phyloP scores from a whole-genome alignment of 352 stramenopile genomes.

The Phytopythium mirpurense region DNA sequence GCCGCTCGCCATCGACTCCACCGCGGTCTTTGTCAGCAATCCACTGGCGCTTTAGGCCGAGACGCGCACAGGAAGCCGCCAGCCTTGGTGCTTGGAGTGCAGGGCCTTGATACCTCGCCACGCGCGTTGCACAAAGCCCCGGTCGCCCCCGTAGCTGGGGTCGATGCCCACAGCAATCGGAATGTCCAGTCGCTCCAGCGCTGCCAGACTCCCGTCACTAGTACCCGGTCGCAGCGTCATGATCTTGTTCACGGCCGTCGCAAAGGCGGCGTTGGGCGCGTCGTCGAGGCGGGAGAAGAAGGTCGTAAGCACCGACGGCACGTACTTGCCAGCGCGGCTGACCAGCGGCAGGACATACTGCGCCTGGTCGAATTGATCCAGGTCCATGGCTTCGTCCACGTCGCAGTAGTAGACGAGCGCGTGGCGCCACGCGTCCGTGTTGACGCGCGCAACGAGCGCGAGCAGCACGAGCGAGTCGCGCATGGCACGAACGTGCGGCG shows the following conservation, averaged over 20 bases:
- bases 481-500: background rate
- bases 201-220: no score
- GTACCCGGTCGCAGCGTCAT: no score
- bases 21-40: background rate
- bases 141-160: no score
- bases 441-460: background rate
- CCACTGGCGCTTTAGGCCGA: background rate
- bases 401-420: conserved; percentile 2
- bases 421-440: background rate
- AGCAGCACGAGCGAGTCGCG: conserved; percentile 3
- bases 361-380: background rate
- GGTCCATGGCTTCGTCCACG: background rate
- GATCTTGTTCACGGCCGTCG: background rate
- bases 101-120: background rate
- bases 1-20: background rate
- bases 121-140: background rate
- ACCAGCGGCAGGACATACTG: background rate
- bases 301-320: background rate
- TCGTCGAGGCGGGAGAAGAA: background rate
- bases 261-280: background rate
- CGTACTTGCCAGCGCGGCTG: background rate
- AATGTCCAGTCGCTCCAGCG: background rate
- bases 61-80: background rate
- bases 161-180: background rate
- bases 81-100: background rate